Conservation (phyloP, 2,329 filamentous ascomycete species). For the Paecilomyces niveus region DNA sequence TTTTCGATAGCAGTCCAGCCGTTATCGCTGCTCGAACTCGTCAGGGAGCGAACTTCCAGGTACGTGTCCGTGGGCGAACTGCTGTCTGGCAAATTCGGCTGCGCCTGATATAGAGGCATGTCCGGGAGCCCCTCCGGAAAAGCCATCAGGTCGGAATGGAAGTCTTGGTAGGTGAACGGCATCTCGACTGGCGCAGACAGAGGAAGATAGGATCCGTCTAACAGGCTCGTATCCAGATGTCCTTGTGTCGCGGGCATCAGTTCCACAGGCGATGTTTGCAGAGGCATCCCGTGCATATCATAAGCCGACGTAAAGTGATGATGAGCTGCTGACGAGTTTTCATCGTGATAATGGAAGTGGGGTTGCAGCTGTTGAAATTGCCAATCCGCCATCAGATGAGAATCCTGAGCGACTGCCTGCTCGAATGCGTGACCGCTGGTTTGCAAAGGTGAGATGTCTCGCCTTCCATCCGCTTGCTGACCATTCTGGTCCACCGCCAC, state of each 20-base stretch:
- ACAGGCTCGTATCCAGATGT: constrained; percentile 52
- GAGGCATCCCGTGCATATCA: constrained; percentile 38
- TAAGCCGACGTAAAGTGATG: constrained; percentile 54
- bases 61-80: constrained; percentile 73
- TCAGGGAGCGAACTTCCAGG: constrained; percentile 76
- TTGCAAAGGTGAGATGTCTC: constrained; percentile 38
- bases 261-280: constrained; percentile 46
- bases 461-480: constrained; percentile 28
- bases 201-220: constrained; percentile 57
- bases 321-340: constrained; percentile 49
- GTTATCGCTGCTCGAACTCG: constrained; percentile 73
- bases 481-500: constrained; percentile 34
- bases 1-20: constrained; percentile 79
- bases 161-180: constrained; percentile 69
- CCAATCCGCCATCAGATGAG: constrained; percentile 40
- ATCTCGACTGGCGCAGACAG: constrained; percentile 55
- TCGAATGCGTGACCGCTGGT: constrained; percentile 37
- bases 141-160: constrained; percentile 61
- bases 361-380: constrained; percentile 36
- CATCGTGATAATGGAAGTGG: constrained; percentile 41
- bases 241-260: constrained; percentile 53
- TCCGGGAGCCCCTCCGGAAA: constrained; percentile 45
- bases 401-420: constrained; percentile 37
- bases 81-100: constrained; percentile 37
- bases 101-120: constrained; percentile 30